Evolutionary conservation across 176 grass and related monocot genomes (phyloP).

Genomic region (Dactylis glomerata): DNA sequence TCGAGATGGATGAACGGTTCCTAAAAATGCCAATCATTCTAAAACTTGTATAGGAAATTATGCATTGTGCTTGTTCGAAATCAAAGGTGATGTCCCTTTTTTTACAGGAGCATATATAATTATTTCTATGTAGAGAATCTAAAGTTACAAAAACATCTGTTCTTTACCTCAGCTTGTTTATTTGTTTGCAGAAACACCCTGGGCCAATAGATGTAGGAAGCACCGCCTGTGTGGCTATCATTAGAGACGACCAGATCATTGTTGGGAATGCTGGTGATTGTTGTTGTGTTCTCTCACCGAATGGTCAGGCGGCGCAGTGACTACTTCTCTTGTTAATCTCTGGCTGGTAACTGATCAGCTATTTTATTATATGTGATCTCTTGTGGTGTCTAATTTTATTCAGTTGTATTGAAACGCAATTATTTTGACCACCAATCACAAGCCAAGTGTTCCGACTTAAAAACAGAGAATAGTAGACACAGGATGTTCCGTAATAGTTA

Average conservation of each 20-base stretch:
- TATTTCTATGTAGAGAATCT: constrained; percentile 3
- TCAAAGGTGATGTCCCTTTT: constrained; percentile 19
- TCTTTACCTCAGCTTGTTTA: constrained; percentile 2
- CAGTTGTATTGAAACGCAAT: constrained; percentile 1
- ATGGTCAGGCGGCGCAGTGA: constrained; percentile 32
- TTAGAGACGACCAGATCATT: constrained; percentile 41
- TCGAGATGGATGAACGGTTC: too few species aligned
- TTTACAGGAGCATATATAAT: background rate
- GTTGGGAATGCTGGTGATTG: constrained; percentile 49
- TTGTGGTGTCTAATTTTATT: constrained; percentile 15
- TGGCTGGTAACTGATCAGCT: background rate
- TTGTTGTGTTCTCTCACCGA: constrained; percentile 46
- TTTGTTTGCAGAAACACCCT: constrained; percentile 5
- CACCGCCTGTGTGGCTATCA: constrained; percentile 40
- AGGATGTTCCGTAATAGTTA: background rate
- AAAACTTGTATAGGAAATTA: too few species aligned
- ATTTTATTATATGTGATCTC: constrained; percentile 2
- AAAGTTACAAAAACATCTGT: background rate
- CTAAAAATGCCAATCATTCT: too few species aligned
- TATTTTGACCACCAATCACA: constrained; percentile 31
- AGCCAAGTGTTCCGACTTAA: constrained; percentile 19
- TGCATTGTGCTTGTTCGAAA: background rate
- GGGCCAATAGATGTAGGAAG: constrained; percentile 30
- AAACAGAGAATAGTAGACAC: constrained; percentile 28
- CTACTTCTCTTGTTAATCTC: background rate